Conservation (phyloP, 495 filamentous ascomycete species). For the Parmelia sp. region DNA sequence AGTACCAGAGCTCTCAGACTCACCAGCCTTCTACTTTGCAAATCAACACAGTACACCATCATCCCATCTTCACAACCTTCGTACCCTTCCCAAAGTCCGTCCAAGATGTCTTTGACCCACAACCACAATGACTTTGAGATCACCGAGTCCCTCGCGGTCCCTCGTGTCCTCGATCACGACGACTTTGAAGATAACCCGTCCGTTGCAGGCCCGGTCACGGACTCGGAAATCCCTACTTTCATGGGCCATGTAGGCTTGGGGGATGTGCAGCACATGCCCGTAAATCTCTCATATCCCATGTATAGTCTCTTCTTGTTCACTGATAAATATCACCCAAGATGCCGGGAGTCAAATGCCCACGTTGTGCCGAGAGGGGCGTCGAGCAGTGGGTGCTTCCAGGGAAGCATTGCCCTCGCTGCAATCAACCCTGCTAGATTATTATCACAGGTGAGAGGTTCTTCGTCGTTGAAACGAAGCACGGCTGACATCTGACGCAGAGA, state of each 20-base stretch:
- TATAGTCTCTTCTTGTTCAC: not conserved
- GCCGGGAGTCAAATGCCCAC: conserved; percentile 20
- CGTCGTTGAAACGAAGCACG: not conserved
- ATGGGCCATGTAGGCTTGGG: not conserved
- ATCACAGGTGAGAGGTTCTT: not conserved
- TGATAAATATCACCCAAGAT: conserved; percentile 13
- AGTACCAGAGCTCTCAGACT: conserved; percentile 4
- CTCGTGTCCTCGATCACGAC: not conserved
- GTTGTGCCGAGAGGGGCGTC: conserved; percentile 19
- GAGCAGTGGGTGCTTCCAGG: conserved; percentile 23
- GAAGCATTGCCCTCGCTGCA: conserved; percentile 22
- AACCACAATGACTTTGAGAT: not conserved
- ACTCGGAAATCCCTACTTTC: not conserved
- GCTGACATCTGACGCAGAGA: not conserved
- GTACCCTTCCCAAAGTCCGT: not conserved
- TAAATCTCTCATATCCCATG: not conserved
- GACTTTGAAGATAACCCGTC: conserved; percentile 1
- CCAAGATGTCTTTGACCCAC: not conserved
- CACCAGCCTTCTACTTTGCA: not conserved
- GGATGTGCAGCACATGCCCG: not conserved
- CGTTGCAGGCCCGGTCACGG: not conserved
- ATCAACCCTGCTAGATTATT: conserved; percentile 17
- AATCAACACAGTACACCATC: not conserved
- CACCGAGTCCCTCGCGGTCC: conserved; percentile 1
- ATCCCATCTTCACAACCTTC: not conserved